phyloP scores from a whole-genome alignment of 768 basidiomycete genomes.

The Flagelloscypha sp. region DNA sequence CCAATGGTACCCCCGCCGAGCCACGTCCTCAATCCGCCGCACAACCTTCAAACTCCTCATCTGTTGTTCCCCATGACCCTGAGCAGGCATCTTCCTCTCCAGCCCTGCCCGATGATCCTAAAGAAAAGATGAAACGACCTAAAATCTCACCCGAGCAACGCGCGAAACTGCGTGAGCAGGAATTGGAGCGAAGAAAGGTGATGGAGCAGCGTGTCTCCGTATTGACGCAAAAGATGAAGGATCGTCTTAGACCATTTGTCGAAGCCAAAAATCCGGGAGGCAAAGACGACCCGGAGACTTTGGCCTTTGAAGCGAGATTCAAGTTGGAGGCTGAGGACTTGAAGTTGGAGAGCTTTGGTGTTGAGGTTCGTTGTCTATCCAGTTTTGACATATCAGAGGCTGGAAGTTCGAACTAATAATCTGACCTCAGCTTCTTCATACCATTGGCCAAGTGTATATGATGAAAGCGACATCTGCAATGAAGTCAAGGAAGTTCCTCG shows the following conservation, averaged over 20 bases:
- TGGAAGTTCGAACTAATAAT: slow-evolving; percentile 1
- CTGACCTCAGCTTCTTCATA: slow-evolving; percentile 64
- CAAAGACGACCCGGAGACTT: slow-evolving; percentile 76
- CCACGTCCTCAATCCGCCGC: slow-evolving; percentile 9
- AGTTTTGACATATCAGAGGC: not conserved
- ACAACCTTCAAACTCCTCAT: slow-evolving; percentile 9
- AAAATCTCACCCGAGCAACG: slow-evolving; percentile 77
- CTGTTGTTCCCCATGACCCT: slow-evolving; percentile 5
- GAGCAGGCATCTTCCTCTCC: not conserved
- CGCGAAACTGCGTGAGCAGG: slow-evolving; percentile 75
- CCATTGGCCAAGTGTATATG: slow-evolving; percentile 87
- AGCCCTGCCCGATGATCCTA: slow-evolving; percentile 7
- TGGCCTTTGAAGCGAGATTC: slow-evolving; percentile 68
- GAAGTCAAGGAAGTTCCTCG: slow-evolving; percentile 87
- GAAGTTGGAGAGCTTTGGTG: slow-evolving; percentile 95
- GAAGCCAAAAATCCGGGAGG: slow-evolving; percentile 80
- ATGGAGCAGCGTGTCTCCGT: slow-evolving; percentile 70
- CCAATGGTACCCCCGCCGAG: slow-evolving; percentile 5
- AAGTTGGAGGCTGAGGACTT: slow-evolving; percentile 85
- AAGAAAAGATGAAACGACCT: slow-evolving; percentile 33
- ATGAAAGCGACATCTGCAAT: slow-evolving; percentile 88
- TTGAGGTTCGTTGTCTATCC: slow-evolving; percentile 56
- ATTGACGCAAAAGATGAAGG: slow-evolving; percentile 73
- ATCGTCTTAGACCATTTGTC: slow-evolving; percentile 83
- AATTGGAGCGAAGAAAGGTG: slow-evolving; percentile 69